Conservation (phyloP, 768 basidiomycete species). For the Fibroporia radiculosa region DNA sequence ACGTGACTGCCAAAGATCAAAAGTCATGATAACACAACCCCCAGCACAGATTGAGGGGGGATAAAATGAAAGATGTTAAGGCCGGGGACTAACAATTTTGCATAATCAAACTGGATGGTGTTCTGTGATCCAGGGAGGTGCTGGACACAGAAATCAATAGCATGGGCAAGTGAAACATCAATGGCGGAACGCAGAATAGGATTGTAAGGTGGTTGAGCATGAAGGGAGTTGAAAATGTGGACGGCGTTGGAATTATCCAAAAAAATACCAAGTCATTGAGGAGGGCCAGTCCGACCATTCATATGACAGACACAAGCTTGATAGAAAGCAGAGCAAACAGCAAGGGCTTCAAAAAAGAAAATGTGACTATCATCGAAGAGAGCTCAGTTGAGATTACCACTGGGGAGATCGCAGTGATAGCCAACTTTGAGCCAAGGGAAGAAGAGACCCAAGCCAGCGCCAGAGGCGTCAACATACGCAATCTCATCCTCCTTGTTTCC, state of each 20-base stretch:
- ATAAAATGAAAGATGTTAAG: not conserved
- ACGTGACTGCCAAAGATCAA: slow-evolving; percentile 8
- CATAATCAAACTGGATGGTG: slow-evolving; percentile 1
- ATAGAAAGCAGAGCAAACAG: slow-evolving; percentile 2
- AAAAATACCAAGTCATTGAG: slow-evolving; percentile 11
- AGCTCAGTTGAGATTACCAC: no score
- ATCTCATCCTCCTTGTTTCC: slow-evolving; percentile 5
- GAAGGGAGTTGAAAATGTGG: slow-evolving; percentile 16
- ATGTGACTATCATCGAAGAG: not conserved
- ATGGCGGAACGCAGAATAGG: slow-evolving; percentile 10
- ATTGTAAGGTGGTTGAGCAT: slow-evolving; percentile 12
- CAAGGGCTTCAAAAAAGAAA: slow-evolving; percentile 9
- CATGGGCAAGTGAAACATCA: slow-evolving; percentile 5
- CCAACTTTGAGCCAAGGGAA: slow-evolving; percentile 5
- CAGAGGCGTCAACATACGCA: slow-evolving; percentile 18
- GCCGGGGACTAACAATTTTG: not conserved
- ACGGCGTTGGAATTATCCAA: slow-evolving; percentile 22
- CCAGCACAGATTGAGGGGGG: slow-evolving; percentile 19
- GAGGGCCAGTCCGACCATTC: not conserved
- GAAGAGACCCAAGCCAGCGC: slow-evolving; percentile 17
- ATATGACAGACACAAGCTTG: not conserved
- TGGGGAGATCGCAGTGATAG: not conserved
- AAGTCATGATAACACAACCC: slow-evolving; percentile 17
- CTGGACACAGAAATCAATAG: slow-evolving; percentile 14
- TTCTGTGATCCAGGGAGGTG: slow-evolving; percentile 20